Conservation (phyloP, 805 yeast species). For the Pichia scutulata region DNA sequence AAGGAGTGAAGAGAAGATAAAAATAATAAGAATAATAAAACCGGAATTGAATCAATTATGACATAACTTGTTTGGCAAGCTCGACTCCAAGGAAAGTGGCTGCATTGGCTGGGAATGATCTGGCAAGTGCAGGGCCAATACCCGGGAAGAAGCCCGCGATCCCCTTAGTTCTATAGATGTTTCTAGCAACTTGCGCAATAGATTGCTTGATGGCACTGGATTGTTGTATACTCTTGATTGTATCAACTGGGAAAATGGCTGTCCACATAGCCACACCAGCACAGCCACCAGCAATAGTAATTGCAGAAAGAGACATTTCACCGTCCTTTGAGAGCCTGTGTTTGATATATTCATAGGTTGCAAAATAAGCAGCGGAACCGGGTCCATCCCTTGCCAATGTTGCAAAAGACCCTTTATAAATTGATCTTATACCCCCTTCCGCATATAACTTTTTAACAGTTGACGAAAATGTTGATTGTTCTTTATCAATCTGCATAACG, state of each 20-base stretch:
- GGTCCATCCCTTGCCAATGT: constrained; percentile 97
- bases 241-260: constrained; percentile 92
- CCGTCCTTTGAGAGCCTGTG: constrained; percentile 35
- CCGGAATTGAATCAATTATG: not conserved
- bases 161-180: constrained; percentile 72
- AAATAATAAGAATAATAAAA: not conserved
- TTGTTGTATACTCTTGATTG: constrained; percentile 80
- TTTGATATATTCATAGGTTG: constrained; percentile 83
- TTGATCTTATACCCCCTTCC: constrained; percentile 76
- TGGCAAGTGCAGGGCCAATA: constrained; percentile 85
- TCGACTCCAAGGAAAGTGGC: constrained; percentile 97
- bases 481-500: constrained; percentile 63
- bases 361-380: constrained; percentile 92
- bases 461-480: constrained; percentile 41
- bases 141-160: constrained; percentile 95
- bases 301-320: constrained; percentile 60
- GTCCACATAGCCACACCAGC: constrained; percentile 98
- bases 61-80: constrained; percentile 39
- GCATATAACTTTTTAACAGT: constrained; percentile 62
- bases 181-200: constrained; percentile 56
- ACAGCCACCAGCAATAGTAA: constrained; percentile 86
- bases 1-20: not conserved
- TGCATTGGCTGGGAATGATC: constrained; percentile 99
- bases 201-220: constrained; percentile 48
- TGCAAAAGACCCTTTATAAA: constrained; percentile 87